These are phyloP conservation scores for Cladosporium halotolerans DNA, from an alignment of 2,329 filamentous ascomycete species.

Conservation along the genomic window DNA sequence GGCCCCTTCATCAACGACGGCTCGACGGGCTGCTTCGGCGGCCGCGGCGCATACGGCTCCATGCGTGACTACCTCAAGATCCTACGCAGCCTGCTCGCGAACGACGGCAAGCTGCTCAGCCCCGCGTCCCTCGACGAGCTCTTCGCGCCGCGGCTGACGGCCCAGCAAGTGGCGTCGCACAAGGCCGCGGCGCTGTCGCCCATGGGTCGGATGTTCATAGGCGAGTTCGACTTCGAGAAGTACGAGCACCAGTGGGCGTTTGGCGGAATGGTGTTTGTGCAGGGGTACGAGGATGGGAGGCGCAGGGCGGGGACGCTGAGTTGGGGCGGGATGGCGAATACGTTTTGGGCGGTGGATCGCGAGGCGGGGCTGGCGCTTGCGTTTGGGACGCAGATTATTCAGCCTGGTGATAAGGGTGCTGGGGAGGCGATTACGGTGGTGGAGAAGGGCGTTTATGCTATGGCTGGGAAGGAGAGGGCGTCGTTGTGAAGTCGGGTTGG, in stretches of 20 bases:
- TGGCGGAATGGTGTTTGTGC: constrained; percentile 38
- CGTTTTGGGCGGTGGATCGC: constrained; percentile 40
- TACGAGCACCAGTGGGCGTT: constrained; percentile 35
- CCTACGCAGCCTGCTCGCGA: constrained; percentile 41
- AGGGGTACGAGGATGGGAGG: constrained; percentile 30
- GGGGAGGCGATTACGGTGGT: constrained; percentile 32
- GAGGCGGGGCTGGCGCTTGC: constrained; percentile 36
- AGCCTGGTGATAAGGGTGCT: constrained; percentile 35
- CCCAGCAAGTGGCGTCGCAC: constrained; percentile 20
- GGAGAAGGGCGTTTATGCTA: constrained; percentile 37
- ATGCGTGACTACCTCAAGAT: constrained; percentile 41
- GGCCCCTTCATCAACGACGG: constrained; percentile 18
- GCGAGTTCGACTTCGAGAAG: constrained; percentile 25
- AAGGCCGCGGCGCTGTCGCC: constrained; percentile 26
- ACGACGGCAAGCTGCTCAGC: constrained; percentile 45
- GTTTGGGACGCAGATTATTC: constrained; percentile 40
- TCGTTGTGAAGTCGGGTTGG: background rate
- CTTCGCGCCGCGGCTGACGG: constrained; percentile 43
- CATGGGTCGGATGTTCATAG: constrained; percentile 29
- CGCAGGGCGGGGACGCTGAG: constrained; percentile 36
- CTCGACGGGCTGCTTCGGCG: constrained; percentile 29
- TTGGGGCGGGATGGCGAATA: constrained; percentile 44
- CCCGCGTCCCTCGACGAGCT: constrained; percentile 38
- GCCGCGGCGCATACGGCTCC: constrained; percentile 27
- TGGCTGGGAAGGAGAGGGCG: constrained; percentile 13